Evolutionary conservation across 306 rosid genomes (phyloP).

Genomic region (Quercus parvula): DNA sequence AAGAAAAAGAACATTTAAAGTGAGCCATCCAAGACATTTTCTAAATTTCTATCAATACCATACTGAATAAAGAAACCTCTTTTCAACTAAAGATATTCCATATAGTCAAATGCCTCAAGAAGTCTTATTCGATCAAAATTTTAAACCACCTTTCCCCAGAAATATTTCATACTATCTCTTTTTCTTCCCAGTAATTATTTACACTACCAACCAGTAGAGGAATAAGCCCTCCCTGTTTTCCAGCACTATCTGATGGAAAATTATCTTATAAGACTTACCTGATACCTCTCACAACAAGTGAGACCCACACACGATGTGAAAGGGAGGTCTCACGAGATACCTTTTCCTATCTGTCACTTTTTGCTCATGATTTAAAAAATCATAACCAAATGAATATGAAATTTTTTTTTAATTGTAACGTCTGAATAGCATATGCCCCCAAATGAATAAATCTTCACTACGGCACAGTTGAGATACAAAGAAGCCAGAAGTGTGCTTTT

Average conservation of each 20-base stretch:
- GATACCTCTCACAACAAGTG: no score
- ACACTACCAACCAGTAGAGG: background rate
- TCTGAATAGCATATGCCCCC: no score
- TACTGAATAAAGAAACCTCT: background rate
- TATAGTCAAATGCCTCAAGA: background rate
- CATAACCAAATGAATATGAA: no score
- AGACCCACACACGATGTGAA: no score
- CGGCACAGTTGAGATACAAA: no score
- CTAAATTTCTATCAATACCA: background rate
- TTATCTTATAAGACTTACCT: no score
- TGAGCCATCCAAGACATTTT: background rate
- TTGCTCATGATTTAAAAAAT: no score
- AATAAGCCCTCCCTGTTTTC: background rate
- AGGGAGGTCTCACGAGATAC: no score
- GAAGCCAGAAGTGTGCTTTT: background rate
- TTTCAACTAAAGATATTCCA: background rate
- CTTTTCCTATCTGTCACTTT: no score
- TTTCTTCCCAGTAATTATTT: background rate
- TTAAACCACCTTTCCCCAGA: background rate
- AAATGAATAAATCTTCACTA: no score
- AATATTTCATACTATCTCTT: background rate
- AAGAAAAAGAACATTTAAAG: background rate
- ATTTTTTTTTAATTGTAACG: no score
- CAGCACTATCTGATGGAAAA: no score
- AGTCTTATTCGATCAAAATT: background rate